These are phyloP conservation scores for Sedum album DNA, from an alignment of 164 flowering plant species.

Conservation along the genomic window DNA sequence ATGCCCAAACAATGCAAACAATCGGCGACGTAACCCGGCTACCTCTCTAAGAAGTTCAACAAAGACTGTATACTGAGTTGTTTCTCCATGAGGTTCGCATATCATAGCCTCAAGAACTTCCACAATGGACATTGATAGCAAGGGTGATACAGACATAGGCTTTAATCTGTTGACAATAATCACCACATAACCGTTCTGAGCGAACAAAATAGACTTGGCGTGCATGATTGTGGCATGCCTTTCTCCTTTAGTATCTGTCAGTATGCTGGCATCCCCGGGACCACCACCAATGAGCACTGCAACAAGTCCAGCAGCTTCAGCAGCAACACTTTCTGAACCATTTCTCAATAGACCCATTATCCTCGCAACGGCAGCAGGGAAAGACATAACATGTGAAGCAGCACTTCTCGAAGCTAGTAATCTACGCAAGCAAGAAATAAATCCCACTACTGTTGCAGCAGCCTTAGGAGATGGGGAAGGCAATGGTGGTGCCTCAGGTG, in stretches of 20 bases:
- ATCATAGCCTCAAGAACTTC: constrained; percentile 98
- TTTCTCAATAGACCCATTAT: constrained; percentile 97
- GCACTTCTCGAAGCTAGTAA: constrained; percentile 82
- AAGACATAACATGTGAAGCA: constrained; percentile 95
- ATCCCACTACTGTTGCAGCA: constrained; percentile 94
- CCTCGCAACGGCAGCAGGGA: constrained; percentile 98
- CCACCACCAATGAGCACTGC: constrained; percentile 95
- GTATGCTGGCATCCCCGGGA: constrained; percentile 58
- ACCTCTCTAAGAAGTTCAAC: constrained; percentile 93
- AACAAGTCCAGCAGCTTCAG: constrained; percentile 88
- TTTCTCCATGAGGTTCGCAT: constrained; percentile 95
- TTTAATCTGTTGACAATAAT: constrained; percentile 79
- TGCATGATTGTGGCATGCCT: constrained; percentile 90
- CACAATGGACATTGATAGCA: constrained; percentile 88
- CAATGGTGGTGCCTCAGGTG: constrained; percentile 86
- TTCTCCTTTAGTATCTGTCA: constrained; percentile 90
- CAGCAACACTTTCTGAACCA: constrained; percentile 95
- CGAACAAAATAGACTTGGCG: constrained; percentile 83
- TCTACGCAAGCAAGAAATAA: constrained; percentile 81
- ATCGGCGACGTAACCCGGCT: constrained; percentile 86
- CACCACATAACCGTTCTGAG: constrained; percentile 53
- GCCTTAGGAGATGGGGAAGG: constrained; percentile 99
- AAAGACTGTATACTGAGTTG: constrained; percentile 86
- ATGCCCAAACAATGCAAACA: constrained; percentile 96
- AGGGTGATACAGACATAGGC: constrained; percentile 91